Evolutionary conservation across 345 rosid species (phyloP), one percentile per base, ranked within the genome.

Genomic region (Schrenkiella parvula): DNA sequence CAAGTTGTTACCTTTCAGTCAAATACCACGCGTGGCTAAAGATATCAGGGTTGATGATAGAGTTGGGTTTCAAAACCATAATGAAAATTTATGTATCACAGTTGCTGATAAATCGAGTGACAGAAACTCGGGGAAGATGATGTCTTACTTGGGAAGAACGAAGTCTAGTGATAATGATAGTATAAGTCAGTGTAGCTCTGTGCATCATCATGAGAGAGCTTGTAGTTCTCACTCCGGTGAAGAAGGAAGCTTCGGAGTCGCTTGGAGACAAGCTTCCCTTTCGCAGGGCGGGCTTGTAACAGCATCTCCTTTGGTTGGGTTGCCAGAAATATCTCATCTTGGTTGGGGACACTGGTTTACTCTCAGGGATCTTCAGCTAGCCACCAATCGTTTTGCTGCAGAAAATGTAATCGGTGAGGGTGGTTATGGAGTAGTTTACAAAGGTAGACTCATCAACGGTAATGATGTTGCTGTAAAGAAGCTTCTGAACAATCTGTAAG

Each of bases 341-440:
- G 99, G 99, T 25, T 95, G 99, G 99, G 99, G 99, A 39, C 98
- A 91, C 76, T 91, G 98, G 96, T 95, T 91, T 81, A 95, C 99
- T 58, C 97, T 91, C 31, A 81, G 99, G 80, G 99, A 91, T 80
- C 96, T 95, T 46, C 84, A 95, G 79, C 81, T 83, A 46, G 96
- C 99, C 8, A 91, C 99, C 50, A 82, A 81, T 52, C 86, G 82
- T 41, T 91, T 95, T 73, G 64, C 88, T 5, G 64, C 90, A 0
- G 95, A 88, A 75, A 89, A 95, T 80, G 88, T 95, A 53, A 74
- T 95, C 61, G 99, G 99, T 15, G 99, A 95, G 79, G 99, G 99
- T 62, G 99, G 99, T 68, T 95, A 95, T 79, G 99, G 99, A 67
- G 82, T 95, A 78, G 97, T 95, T 52, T 95, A 95, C 68, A 78